A percentile compares a stretch with the other conserved stretches of the same genome.
These are phyloP conservation scores for Aspergillus latus DNA, from an alignment of 2,329 filamentous ascomycete genomes.

Conservation along the genomic window DNA sequence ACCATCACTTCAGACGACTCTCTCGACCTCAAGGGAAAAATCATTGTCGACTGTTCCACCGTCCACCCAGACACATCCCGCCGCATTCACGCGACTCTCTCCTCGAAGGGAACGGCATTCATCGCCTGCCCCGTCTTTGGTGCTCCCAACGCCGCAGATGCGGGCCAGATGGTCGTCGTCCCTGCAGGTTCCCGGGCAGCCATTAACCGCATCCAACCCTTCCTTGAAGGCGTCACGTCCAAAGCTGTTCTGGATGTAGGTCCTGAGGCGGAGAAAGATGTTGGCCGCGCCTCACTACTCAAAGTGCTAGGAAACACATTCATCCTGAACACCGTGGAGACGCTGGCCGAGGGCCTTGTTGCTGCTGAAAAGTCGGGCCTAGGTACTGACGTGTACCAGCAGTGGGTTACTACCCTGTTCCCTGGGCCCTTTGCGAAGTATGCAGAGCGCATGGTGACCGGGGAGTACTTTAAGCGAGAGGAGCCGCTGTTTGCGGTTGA, in stretches of 20 bases:
- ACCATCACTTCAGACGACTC: conserved; percentile 50
- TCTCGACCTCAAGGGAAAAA: conserved; percentile 63
- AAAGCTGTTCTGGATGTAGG: conserved; percentile 69
- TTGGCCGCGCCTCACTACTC: conserved; percentile 67
- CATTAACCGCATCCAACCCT: conserved; percentile 66
- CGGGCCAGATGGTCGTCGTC: conserved; percentile 70
- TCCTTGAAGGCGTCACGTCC: conserved; percentile 70
- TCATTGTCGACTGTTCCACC: conserved; percentile 85
- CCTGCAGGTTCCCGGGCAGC: conserved; percentile 63
- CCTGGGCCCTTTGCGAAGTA: conserved; percentile 75
- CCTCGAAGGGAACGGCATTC: conserved; percentile 66
- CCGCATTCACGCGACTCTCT: conserved; percentile 58
- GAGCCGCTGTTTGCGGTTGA: conserved; percentile 81
- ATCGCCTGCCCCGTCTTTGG: conserved; percentile 64
- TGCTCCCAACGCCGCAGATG: conserved; percentile 50
- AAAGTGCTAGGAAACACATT: conserved; percentile 89
- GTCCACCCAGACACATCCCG: conserved; percentile 80
- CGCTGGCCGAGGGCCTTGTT: conserved; percentile 74
- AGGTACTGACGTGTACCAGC: conserved; percentile 67
- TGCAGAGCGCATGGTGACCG: conserved; percentile 68
- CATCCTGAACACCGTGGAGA: conserved; percentile 77
- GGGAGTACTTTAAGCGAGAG: conserved; percentile 73
- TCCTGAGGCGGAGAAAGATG: conserved; percentile 67
- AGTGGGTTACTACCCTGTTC: conserved; percentile 71
- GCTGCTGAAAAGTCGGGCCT: conserved; percentile 79